Evolutionary conservation across 176 grass and related monocot species (phyloP), one percentile per base, ranked within the genome.

Genomic region (Tillandsia leiboldiana): DNA sequence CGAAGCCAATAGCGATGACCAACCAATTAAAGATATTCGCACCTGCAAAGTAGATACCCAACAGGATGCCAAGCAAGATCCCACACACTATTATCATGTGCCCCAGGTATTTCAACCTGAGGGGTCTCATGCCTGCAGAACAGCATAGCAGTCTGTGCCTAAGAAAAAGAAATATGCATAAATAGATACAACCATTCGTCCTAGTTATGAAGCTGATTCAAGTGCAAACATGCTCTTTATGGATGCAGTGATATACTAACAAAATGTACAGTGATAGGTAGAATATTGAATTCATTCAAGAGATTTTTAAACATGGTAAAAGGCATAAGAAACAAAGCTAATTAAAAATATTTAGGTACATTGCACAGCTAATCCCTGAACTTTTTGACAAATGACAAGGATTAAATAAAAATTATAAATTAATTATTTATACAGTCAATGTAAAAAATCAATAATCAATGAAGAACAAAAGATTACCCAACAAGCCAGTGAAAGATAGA

Each of bases 1-100:
- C 9, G 10, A 61, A 61, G 56, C 56, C 15, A 22, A 8, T 18
- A 10, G 17, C 12, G 20, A 17, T 9, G 14, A 22, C 6, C 11
- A 13, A 59, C 11, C 6, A 59, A 59, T 18, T 61, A 61, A 61
- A 18, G 22, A 20, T 10, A 18, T 23, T 61, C 33, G 67, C 58
- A 99, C 94, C 94, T 99, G 89, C 86, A 87, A 87, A 99, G 94
- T 83, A 99, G 84, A 80, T 99, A 99, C n/a, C 94, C 94, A 63
- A 99, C 79, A 82, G 94, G 94, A 90, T 99, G 94, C 94, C 94
- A 99, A 33, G 87, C 75, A 90, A 99, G 94, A 85, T 99, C 89
- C 94, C 89, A 99, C 51, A 99, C 94, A 78, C 87, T 83, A 79
- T 67, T 99, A 77, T 99, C 89, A 65, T 99, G 94, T 75, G 94